A percentile compares a stretch with the other conserved stretches of the same genome.
Conservation (phyloP, 768 basidiomycete genomes). For the Russula emetica region DNA sequence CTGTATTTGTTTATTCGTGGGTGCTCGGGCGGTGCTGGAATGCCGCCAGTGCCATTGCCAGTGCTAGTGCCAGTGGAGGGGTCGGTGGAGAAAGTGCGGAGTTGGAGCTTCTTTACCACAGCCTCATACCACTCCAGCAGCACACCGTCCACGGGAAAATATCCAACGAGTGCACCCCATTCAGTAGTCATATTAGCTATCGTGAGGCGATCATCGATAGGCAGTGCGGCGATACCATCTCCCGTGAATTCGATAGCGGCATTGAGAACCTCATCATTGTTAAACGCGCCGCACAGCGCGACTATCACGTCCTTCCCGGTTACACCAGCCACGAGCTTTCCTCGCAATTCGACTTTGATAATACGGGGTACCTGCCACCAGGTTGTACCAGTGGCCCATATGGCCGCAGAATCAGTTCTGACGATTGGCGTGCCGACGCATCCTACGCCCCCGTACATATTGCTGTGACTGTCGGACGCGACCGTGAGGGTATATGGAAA, state of each 20-base stretch:
- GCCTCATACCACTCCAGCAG: constrained; percentile 84
- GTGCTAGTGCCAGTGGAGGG: constrained; percentile 23
- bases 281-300: constrained; percentile 92
- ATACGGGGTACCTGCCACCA: constrained; percentile 99
- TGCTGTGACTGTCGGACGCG: constrained; percentile 93
- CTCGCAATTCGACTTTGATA: constrained; percentile 89
- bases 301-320: constrained; percentile 99
- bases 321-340: constrained; percentile 78
- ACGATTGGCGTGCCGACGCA: constrained; percentile 98
- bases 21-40: constrained; percentile 73
- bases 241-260: constrained; percentile 96
- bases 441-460: constrained; percentile 98
- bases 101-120: constrained; percentile 65
- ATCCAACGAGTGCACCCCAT: constrained; percentile 95
- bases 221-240: constrained; percentile 70
- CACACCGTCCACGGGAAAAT: constrained; percentile 87
- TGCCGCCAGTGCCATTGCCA: constrained; percentile 28
- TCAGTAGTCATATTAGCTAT: constrained; percentile 99
- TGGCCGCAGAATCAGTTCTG: constrained; percentile 87
- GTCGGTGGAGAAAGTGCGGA: constrained; percentile 62
- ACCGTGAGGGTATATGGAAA: constrained; percentile 95
- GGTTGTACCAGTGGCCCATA: constrained; percentile 98
- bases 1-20: constrained; percentile 78
- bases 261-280: constrained; percentile 94
- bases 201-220: constrained; percentile 89